Base-by-base conservation (phyloP, 176 grass and related monocot species). In the Juncus effusus region DNA sequence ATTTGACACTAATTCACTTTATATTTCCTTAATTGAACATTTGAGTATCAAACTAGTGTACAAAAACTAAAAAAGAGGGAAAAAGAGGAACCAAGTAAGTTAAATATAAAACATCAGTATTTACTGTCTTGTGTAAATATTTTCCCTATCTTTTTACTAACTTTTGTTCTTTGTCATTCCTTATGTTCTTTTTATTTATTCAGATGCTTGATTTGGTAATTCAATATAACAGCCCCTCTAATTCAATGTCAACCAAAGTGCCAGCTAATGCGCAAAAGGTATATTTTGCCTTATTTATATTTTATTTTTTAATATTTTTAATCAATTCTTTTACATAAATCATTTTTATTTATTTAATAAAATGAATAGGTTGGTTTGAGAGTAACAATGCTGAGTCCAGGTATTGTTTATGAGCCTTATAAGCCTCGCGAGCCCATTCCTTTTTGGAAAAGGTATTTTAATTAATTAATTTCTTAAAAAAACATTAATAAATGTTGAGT, bases 331-430 rank as follows among this genome's bases (percentile, higher is more conserved):
- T 42, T 3, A 74, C 63, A 67, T 60, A 7, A 51, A 45, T 76
- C 62, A 64, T 54, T 50, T 64, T 65, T 35, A 39, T 64, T 65
- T 80, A 62, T 76, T 36, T 44, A 42, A 44, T 36, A 28, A 45
- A 56, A 61, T 60, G 49, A 72, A 52, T 69, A 92, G 94, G 78
- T 85, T 60, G 38, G 71, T 59, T 8, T 84, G 80, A 89, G 81
- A 76, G 72, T 92, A 65, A 81, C 84, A 70, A 82, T 92, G 93
- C 72, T 67, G 71, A 97, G 85, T 73, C 94, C 94, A 64, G 88
- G 85, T 76, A 86, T 97, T 80, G 75, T 97, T 16, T 97, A 89
- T 65, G 88, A 97, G 58, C 85, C 88, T 9, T 97, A 97, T 76
- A 61, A 52, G 16, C 78, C 57, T 42, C 54, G 85, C 7, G 88